Percentiles rank a stretch among this genome's conserved stretches.
phyloP scores from a whole-genome alignment of 768 basidiomycete genomes.

The Termitomyces sp. region DNA sequence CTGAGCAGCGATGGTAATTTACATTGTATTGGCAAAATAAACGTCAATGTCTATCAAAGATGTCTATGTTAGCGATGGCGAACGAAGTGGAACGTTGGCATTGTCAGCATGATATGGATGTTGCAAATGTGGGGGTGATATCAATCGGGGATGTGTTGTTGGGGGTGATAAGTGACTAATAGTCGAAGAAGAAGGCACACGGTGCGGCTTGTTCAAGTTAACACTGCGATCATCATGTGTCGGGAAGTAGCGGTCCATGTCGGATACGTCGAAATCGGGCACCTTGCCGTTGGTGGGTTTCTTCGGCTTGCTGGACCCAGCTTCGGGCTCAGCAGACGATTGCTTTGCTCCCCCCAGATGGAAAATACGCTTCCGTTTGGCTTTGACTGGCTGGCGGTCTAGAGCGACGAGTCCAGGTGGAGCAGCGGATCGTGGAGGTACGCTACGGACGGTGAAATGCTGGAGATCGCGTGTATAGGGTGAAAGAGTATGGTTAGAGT shows the following conservation, averaged over 20 bases:
- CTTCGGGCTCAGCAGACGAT: background rate
- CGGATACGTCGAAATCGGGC: slow-evolving; percentile 54
- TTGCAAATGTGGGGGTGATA: slow-evolving; percentile 1
- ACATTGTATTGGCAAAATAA: background rate
- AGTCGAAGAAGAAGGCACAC: background rate
- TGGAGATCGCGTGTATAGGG: slow-evolving; percentile 88
- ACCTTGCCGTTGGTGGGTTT: background rate
- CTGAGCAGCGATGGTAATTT: background rate
- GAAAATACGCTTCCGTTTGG: slow-evolving; percentile 70
- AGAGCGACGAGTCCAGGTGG: slow-evolving; percentile 11
- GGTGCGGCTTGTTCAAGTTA: background rate
- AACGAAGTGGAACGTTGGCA: background rate
- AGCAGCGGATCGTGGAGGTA: slow-evolving; percentile 51
- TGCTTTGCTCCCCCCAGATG: slow-evolving; percentile 42
- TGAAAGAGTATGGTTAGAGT: slow-evolving; percentile 90
- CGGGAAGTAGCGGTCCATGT: slow-evolving; percentile 74
- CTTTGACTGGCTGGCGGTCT: slow-evolving; percentile 59
- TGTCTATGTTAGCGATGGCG: slow-evolving; percentile 1
- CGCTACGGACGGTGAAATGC: slow-evolving; percentile 90
- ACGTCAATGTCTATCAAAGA: background rate
- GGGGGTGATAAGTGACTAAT: background rate
- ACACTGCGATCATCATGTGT: slow-evolving; percentile 16
- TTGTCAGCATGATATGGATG: slow-evolving; percentile 1
- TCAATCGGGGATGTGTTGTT: background rate
- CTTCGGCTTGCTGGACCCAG: background rate